phyloP scores from a whole-genome alignment of 306 rosid species.

The Sechiopsis laciniata region DNA sequence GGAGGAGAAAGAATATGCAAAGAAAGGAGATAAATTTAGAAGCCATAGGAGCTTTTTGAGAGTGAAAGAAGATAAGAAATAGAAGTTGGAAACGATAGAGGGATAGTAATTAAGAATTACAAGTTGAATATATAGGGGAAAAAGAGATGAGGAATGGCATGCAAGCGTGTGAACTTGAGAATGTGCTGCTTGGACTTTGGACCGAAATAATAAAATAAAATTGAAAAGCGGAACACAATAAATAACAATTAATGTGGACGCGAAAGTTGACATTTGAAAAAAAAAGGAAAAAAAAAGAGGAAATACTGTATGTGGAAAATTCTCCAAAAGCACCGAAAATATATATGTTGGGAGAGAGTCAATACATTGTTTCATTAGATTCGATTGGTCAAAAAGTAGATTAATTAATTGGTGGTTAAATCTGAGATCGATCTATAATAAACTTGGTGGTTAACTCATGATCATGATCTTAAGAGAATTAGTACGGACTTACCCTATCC shows the following conservation, averaged over 20 bases:
- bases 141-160: neutral
- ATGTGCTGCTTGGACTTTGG: slow-evolving; percentile 12
- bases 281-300: too few species aligned
- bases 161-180: slow-evolving; percentile 13
- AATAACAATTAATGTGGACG: slow-evolving; percentile 9
- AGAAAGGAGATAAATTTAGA: neutral
- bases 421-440: too few species aligned
- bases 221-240: neutral
- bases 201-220: neutral
- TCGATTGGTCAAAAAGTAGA: too few species aligned
- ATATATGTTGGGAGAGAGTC: too few species aligned
- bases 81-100: neutral
- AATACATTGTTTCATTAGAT: too few species aligned
- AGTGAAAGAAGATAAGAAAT: neutral
- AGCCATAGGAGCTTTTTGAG: neutral
- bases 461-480: too few species aligned
- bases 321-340: too few species aligned
- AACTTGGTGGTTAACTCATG: too few species aligned
- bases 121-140: neutral
- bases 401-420: too few species aligned
- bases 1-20: neutral
- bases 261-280: slow-evolving; percentile 10
- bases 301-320: too few species aligned
- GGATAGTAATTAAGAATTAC: neutral
- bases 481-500: too few species aligned